Evolutionary conservation across 768 basidiomycete genomes (phyloP).

Genomic region (Trametes punicea): DNA sequence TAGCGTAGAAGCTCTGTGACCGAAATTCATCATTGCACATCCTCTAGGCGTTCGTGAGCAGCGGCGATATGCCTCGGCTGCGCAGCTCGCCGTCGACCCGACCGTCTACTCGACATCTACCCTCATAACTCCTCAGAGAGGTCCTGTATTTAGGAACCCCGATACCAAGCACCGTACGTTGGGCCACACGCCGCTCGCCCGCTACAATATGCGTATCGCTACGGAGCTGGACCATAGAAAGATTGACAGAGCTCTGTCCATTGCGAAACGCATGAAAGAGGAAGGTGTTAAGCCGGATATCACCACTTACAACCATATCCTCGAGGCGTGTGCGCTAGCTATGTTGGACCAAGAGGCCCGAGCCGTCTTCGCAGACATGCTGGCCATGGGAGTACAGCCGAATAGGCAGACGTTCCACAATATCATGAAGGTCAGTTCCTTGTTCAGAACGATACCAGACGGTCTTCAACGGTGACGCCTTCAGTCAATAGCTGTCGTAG

Average conservation of each 20-base stretch:
- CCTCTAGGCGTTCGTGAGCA: not conserved
- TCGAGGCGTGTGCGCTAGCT: slow-evolving; percentile 45
- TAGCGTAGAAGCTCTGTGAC: no score
- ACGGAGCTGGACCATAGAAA: slow-evolving; percentile 35
- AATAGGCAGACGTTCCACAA: slow-evolving; percentile 52
- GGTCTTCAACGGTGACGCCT: not conserved
- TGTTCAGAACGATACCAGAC: not conserved
- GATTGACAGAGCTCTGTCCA: slow-evolving; percentile 40
- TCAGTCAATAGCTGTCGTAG: not conserved
- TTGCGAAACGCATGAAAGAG: slow-evolving; percentile 57
- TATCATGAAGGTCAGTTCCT: slow-evolving; percentile 50
- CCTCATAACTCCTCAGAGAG: not conserved
- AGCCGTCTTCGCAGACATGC: slow-evolving; percentile 72
- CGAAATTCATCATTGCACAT: not conserved
- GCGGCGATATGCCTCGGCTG: slow-evolving; percentile 14
- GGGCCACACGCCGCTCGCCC: slow-evolving; percentile 20
- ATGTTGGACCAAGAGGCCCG: slow-evolving; percentile 49
- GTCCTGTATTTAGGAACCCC: slow-evolving; percentile 29
- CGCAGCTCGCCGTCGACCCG: not conserved
- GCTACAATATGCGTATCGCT: slow-evolving; percentile 33
- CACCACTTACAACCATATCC: slow-evolving; percentile 53
- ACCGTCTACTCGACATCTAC: not conserved
- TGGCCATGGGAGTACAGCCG: slow-evolving; percentile 45
- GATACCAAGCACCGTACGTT: slow-evolving; percentile 23
- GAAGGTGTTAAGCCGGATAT: slow-evolving; percentile 50